Evolutionary conservation across 169 alveolate genomes (phyloP), one percentile per base, ranked within the genome.

Genomic region (Cryptosporidium xiaoi): DNA sequence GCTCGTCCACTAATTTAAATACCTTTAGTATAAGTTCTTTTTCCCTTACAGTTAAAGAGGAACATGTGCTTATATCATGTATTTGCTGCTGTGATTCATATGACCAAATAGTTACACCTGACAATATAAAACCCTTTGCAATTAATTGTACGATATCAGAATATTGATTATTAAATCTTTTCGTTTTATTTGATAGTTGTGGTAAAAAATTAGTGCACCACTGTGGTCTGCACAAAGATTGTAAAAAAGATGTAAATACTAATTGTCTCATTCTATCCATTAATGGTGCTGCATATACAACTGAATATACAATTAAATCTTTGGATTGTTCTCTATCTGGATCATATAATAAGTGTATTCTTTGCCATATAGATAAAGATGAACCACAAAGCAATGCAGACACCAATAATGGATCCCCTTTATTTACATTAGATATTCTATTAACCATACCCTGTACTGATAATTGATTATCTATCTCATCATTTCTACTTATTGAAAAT

Each of bases 211-310:
- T 62, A 24, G 58, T 62, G 31, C 71, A 60, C 87, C 87, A 77
- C 24, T 77, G 69, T 27, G 87, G 87, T 24, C 87, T 77, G 24
- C 87, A 77, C 24, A 77, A 46, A 2, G 87, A 56, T 20, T 77
- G 87, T 34, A 77, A 66, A 18, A 77, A 56, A 8, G 77, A 60
- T 10, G 87, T 77, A 36, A 77, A 77, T 8, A 77, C 87, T 48
- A 77, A 31, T 40, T 77, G 87, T 36, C 87, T 33, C 87, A 77
- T 77, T 77, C 87, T 77, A 31, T 77, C 87, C 87, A 77, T 77
- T 4, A 60, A 53, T 10, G 87, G 87, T 27, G 71, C 87, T 60
- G 87, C 87, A 24, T 77, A 77, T 29, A 62, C 50, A 15, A 77
- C n/a, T 44, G 87, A 68, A 77, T 77, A 62, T 1, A 77, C 87